Evolutionary conservation across 2,329 filamentous ascomycete species (phyloP).

Genomic region (Cadophora malorum): DNA sequence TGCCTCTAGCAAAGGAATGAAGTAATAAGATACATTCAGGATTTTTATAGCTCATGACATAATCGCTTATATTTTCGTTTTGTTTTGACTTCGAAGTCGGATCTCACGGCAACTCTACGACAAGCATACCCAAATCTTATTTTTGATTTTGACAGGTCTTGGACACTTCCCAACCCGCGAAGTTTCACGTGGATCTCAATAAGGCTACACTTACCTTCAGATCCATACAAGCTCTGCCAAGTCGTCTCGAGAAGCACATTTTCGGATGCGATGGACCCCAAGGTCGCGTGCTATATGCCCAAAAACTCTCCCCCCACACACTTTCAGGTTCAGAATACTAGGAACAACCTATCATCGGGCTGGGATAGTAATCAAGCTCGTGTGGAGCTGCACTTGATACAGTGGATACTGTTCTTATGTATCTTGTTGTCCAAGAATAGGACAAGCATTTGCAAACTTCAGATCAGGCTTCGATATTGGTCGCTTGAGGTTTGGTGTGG

Average conservation of each 20-base stretch:
- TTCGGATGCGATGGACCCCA: neutral
- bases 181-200: neutral
- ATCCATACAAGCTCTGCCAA: neutral
- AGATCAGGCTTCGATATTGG: neutral
- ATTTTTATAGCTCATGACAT: neutral
- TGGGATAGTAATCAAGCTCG: neutral
- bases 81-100: too few relatives aligned
- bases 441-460: neutral
- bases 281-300: neutral
- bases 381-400: neutral
- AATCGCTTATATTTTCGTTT: neutral
- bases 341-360: neutral
- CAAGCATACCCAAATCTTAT: neutral
- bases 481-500: neutral
- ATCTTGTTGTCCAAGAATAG: neutral
- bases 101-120: neutral
- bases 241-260: constrained; percentile 9
- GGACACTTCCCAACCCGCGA: neutral
- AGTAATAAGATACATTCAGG: neutral
- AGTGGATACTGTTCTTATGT: neutral
- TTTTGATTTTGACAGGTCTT: constrained; percentile 6
- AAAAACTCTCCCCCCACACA: neutral
- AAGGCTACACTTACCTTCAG: neutral
- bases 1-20: neutral
- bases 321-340: neutral